Percentiles rank a stretch among this genome's conserved stretches.
Conservation (phyloP, 495 filamentous ascomycete genomes). For the Immersiella caudata region DNA sequence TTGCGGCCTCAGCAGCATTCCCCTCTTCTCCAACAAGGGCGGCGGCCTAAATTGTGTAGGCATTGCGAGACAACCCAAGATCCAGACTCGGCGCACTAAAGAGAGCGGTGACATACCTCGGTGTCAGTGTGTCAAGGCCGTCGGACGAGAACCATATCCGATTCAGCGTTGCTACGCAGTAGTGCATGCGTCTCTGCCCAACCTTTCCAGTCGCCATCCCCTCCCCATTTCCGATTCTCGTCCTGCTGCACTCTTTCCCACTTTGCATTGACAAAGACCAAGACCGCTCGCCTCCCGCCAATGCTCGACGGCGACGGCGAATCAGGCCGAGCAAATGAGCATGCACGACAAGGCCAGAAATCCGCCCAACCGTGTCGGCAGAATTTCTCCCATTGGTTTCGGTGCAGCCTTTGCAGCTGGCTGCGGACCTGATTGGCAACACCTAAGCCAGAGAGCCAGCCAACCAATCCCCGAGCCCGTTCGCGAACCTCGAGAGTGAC, state of each 20-base stretch:
- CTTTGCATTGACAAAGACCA: conserved; percentile 1
- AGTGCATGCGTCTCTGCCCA: conserved; percentile 39
- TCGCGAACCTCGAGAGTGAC: not conserved
- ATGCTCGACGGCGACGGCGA: conserved; percentile 17
- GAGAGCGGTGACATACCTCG: conserved; percentile 16
- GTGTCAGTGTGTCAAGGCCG: conserved; percentile 14
- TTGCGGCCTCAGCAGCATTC: conserved; percentile 19
- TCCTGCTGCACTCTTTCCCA: conserved; percentile 16
- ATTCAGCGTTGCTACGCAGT: conserved; percentile 4
- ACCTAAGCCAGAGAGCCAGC: conserved; percentile 19
- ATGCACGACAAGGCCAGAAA: conserved; percentile 34
- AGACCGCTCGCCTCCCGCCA: conserved; percentile 8
- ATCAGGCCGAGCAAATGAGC: conserved; percentile 23
- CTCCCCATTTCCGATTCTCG: conserved; percentile 13
- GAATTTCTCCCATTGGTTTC: conserved; percentile 30
- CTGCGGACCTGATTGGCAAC: conserved; percentile 35
- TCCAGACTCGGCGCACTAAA: not conserved
- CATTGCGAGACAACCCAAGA: conserved; percentile 6
- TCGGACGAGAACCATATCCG: conserved; percentile 18
- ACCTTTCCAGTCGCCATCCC: conserved; percentile 13
- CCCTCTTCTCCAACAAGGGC: not conserved
- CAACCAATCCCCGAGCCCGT: not conserved
- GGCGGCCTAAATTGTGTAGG: conserved; percentile 3
- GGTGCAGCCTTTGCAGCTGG: conserved; percentile 36
- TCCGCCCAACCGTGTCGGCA: conserved; percentile 24